These are phyloP conservation scores for Penicillium cinerascens DNA, from an alignment of 495 filamentous ascomycete species.

Conservation along the genomic window DNA sequence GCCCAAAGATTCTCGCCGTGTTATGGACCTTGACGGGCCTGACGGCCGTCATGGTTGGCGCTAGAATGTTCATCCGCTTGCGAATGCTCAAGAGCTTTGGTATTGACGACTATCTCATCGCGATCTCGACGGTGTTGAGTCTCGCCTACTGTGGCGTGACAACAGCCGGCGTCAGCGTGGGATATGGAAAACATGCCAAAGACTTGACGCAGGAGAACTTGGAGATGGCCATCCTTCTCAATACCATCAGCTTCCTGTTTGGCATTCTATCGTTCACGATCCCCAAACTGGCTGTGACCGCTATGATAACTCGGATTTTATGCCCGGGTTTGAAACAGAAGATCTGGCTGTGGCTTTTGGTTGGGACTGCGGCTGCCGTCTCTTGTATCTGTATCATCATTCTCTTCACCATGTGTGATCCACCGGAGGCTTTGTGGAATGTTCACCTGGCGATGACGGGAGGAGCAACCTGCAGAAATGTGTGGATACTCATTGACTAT, in stretches of 20 bases:
- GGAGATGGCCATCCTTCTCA: constrained; percentile 21
- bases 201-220: constrained; percentile 3
- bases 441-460: constrained; percentile 2
- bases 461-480: constrained; percentile 26
- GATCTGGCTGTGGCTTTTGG: constrained; percentile 17
- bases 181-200: constrained; percentile 20
- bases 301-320: constrained; percentile 26
- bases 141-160: constrained; percentile 20
- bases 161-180: constrained; percentile 14
- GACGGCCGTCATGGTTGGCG: constrained; percentile 29
- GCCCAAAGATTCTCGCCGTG: constrained; percentile 39
- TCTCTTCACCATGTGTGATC: constrained; percentile 24
- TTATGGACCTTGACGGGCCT: constrained; percentile 36
- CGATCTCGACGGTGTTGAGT: constrained; percentile 36
- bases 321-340: constrained; percentile 20
- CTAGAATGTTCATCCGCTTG: constrained; percentile 47
- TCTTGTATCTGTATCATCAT: constrained; percentile 22
- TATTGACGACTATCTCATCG: constrained; percentile 50
- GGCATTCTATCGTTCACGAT: constrained; percentile 27
- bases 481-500: constrained; percentile 35
- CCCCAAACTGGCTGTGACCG: constrained; percentile 28
- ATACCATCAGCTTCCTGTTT: constrained; percentile 22
- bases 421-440: constrained; percentile 19
- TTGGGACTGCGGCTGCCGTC: constrained; percentile 10
- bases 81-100: constrained; percentile 43